These are phyloP conservation scores for Myxozyma melibiosi DNA, from an alignment of 805 yeast genomes.

Conservation along the genomic window DNA sequence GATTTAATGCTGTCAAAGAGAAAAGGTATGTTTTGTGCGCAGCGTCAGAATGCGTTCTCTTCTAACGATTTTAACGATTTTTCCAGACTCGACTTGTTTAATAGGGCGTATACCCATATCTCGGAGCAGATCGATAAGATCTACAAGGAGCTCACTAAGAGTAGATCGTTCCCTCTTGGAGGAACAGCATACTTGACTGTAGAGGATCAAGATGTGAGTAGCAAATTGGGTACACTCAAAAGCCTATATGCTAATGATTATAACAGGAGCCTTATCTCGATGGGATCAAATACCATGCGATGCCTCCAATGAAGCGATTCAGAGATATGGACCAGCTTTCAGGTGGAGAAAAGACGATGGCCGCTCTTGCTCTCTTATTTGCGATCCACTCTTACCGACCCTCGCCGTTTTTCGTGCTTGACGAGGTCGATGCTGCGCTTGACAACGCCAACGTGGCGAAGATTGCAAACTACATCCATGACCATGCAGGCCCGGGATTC, in stretches of 20 bases:
- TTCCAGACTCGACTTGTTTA: constrained; percentile 57
- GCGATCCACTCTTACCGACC: constrained; percentile 90
- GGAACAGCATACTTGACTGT: constrained; percentile 90
- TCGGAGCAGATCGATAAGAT: constrained; percentile 70
- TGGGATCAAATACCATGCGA: constrained; percentile 88
- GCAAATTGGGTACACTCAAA: not conserved
- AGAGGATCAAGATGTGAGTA: constrained; percentile 68
- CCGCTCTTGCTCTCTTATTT: constrained; percentile 89
- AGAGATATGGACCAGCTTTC: constrained; percentile 89
- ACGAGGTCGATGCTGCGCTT: constrained; percentile 97
- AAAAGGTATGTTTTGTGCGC: constrained; percentile 48
- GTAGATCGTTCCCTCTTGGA: constrained; percentile 72
- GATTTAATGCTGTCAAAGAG: constrained; percentile 61
- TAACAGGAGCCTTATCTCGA: constrained; percentile 69
- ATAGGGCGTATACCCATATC: constrained; percentile 74
- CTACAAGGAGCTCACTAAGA: constrained; percentile 82
- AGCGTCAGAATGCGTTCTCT: too few species aligned
- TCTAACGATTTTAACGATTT: constrained; percentile 8
- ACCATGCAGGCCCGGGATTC: constrained; percentile 71
- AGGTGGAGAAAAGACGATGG: constrained; percentile 96
- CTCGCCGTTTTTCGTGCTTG: constrained; percentile 92
- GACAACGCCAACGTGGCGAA: constrained; percentile 85
- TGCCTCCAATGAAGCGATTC: constrained; percentile 94
- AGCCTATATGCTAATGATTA: not conserved
- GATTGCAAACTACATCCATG: constrained; percentile 82